Evolutionary conservation across 1,284 basidiomycete genomes (phyloP), one percentile per base, ranked within the genome.

Genomic region (Malassezia dermatis): DNA sequence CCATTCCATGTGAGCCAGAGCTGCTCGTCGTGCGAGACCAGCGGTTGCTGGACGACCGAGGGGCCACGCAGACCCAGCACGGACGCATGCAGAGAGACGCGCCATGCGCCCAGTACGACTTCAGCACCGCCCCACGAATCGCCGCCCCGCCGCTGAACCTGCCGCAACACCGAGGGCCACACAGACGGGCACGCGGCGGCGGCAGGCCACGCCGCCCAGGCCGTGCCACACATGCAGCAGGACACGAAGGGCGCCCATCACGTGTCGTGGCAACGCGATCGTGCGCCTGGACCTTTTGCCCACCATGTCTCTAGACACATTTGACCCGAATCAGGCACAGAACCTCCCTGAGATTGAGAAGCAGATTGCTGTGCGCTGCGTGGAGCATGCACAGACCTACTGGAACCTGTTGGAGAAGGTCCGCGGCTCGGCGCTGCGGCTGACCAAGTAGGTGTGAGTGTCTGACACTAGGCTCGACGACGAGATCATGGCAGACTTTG

Each of bases 321-420:
- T 73, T 35, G 69, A 73, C 48, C 63, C 71, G 47, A 69, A 71
- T 59, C 59, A 62, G 57, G 67, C 89, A 11, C 86, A 89, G 76
- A 95, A 95, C 79, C 79, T 85, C 66, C 79, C 83, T 60, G 89
- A 90, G 85, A 93, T 98, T 65, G 93, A 98, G 79, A 91, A 90
- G 81, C 90, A 95, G 86, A 64, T 69, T 56, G 93, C 93, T 24
- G 93, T 98, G 51, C 89, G 86, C 77, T 89, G 89, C 31, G 90
- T 96, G 57, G 89, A 64, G 61, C 63, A 64, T 51, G 55, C 61
- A n/a, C 73, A 93, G 86, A 90, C 89, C 6, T 95, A 95, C 79
- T 94, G 91, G 86, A 91, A 89, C 75, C 80, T 98, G 45, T 79
- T 96, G 57, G 86, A 87, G 72, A 85, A 84, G 68, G 82, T 95